These are phyloP conservation scores for Starmerella potacharoeniae DNA, from an alignment of 805 yeast species.

Conservation along the genomic window DNA sequence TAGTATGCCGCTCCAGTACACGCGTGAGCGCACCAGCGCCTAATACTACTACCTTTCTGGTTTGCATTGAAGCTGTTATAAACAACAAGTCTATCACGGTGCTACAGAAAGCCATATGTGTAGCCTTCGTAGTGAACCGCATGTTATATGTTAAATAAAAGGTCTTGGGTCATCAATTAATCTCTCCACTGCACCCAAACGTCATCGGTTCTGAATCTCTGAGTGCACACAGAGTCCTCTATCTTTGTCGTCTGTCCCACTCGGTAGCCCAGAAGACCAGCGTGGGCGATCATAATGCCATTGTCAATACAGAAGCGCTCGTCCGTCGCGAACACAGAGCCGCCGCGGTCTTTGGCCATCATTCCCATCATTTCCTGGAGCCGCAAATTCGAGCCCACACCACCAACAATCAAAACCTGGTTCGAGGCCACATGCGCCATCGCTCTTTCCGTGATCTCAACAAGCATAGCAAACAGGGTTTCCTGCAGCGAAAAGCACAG, in stretches of 20 bases:
- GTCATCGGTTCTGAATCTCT: slow-evolving; percentile 88
- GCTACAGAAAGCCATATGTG: too few relatives aligned
- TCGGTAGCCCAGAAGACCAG: slow-evolving; percentile 77
- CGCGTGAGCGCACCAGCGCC: too few relatives aligned
- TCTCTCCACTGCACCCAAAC: slow-evolving; percentile 87
- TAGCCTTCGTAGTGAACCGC: slow-evolving; percentile 86
- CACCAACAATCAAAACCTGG: slow-evolving; percentile 92
- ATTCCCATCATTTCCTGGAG: slow-evolving; percentile 93
- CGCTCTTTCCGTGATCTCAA: slow-evolving; percentile 94
- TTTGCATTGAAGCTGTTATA: slow-evolving; percentile 27
- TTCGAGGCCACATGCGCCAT: slow-evolving; percentile 91
- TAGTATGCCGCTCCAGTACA: too few relatives aligned
- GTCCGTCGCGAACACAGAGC: slow-evolving; percentile 87
- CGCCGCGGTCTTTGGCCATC: slow-evolving; percentile 84
- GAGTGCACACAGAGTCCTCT: slow-evolving; percentile 74
- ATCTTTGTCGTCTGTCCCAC: slow-evolving; percentile 57
- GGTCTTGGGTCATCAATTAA: slow-evolving; percentile 24
- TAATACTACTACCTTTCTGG: too few relatives aligned
- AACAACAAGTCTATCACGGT: too few relatives aligned
- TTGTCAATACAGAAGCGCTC: slow-evolving; percentile 95
- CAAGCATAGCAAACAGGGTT: slow-evolving; percentile 86
- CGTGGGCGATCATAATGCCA: slow-evolving; percentile 98
- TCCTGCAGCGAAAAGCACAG: slow-evolving; percentile 90
- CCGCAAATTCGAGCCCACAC: slow-evolving; percentile 92
- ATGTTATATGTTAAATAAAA: slow-evolving; percentile 73